Conservation (phyloP, 2,329 filamentous ascomycete species). For the Podosphaera aphanis region DNA sequence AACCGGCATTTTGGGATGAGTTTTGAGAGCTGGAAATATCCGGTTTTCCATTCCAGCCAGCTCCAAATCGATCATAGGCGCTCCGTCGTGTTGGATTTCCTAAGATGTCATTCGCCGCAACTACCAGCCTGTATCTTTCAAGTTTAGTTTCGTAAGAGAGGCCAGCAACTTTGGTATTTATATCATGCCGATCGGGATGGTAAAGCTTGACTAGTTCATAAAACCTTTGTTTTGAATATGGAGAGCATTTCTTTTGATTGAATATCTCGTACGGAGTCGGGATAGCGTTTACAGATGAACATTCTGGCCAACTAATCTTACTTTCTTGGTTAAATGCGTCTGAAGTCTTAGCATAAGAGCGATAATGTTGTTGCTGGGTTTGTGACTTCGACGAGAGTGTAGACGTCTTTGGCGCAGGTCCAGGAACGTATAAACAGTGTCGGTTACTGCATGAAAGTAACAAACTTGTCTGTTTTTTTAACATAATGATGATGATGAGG, state of each 20-base stretch:
- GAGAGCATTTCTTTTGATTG: slow-evolving; percentile 28
- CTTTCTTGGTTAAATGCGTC: slow-evolving; percentile 17
- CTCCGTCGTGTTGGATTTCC: slow-evolving; percentile 56
- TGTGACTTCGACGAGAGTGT: slow-evolving; percentile 6
- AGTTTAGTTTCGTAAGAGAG: slow-evolving; percentile 40
- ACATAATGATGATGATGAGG: slow-evolving; percentile 12
- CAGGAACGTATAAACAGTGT: slow-evolving; percentile 15
- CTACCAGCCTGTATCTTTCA: slow-evolving; percentile 76
- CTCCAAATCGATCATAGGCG: slow-evolving; percentile 60
- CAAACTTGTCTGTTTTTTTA: slow-evolving; percentile 20
- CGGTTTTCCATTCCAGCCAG: slow-evolving; percentile 46
- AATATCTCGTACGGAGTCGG: slow-evolving; percentile 79
- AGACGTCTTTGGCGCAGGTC: slow-evolving; percentile 13
- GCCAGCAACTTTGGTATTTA: slow-evolving; percentile 18
- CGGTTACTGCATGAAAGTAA: slow-evolving; percentile 18
- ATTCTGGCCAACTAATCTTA: slow-evolving; percentile 14
- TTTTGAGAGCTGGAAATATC: slow-evolving; percentile 13
- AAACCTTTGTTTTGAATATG: slow-evolving; percentile 66
- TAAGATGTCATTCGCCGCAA: slow-evolving; percentile 72
- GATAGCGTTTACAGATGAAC: slow-evolving; percentile 10
- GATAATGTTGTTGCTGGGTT: slow-evolving; percentile 8
- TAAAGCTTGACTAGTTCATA: slow-evolving; percentile 89
- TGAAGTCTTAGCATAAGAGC: slow-evolving; percentile 18
- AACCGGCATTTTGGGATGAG: slow-evolving; percentile 1
- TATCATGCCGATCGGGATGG: slow-evolving; percentile 51